Conservation (phyloP, 1,139 yeast species). For the Zygosaccharomyces sapae region DNA sequence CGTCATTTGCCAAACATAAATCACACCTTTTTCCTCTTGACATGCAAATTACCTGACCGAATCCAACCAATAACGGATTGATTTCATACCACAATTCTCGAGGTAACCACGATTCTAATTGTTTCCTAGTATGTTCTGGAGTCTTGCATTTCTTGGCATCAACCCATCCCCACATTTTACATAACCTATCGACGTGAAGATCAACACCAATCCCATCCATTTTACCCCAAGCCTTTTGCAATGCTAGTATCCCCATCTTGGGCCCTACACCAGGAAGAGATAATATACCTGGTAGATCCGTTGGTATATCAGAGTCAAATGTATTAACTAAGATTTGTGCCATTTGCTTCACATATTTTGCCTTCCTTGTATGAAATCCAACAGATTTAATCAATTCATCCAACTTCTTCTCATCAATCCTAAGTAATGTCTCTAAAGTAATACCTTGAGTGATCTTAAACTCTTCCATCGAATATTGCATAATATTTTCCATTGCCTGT, state of each 20-base stretch:
- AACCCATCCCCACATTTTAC: constrained; percentile 82
- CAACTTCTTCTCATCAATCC: constrained; percentile 52
- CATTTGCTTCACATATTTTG: constrained; percentile 62
- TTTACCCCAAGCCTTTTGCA: constrained; percentile 76
- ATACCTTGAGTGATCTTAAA: constrained; percentile 39
- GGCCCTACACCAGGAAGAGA: constrained; percentile 91
- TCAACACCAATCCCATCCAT: constrained; percentile 89
- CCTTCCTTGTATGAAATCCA: constrained; percentile 82
- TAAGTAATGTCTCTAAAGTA: constrained; percentile 43
- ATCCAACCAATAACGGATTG: constrained; percentile 84
- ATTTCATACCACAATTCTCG: constrained; percentile 71
- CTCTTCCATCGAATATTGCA: constrained; percentile 42
- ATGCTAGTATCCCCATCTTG: constrained; percentile 80
- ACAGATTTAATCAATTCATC: constrained; percentile 70
- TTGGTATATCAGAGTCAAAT: constrained; percentile 65
- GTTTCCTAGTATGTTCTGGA: constrained; percentile 72
- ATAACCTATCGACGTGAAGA: constrained; percentile 80
- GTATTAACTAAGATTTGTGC: constrained; percentile 49
- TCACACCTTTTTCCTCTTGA: constrained; percentile 73
- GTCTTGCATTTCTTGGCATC: constrained; percentile 45
- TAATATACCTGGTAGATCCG: constrained; percentile 60
- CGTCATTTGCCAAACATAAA: constrained; percentile 45
- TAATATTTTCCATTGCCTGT: constrained; percentile 62
- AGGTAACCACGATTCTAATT: constrained; percentile 73
- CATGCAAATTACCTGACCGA: constrained; percentile 84